Evolutionary conservation across 2,329 filamentous ascomycete genomes (phyloP).

Genomic region (Hypoxylon sp.): DNA sequence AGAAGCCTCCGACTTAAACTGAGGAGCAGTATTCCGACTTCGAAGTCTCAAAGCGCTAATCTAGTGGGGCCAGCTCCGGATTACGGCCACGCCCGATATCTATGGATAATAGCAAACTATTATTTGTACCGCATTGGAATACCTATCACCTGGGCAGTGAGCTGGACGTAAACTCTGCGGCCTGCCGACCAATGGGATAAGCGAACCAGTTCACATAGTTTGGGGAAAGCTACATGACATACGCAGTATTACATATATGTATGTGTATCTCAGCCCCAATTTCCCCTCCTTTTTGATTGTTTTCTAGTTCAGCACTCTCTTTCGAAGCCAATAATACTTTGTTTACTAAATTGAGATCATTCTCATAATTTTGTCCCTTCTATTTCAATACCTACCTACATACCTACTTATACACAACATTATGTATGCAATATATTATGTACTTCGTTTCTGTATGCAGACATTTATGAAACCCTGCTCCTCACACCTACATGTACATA

Average conservation of each 20-base stretch:
- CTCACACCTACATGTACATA: too few species aligned
- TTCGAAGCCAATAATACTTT: not conserved
- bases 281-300: conserved; percentile 6
- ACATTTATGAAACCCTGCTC: conserved; percentile 6
- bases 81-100: conserved; percentile 46
- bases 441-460: not conserved
- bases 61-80: conserved; percentile 46
- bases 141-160: too few species aligned
- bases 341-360: not conserved
- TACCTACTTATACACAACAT: too few species aligned
- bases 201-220: too few species aligned
- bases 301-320: not conserved
- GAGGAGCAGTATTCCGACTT: conserved; percentile 40
- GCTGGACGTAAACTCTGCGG: conserved; percentile 17
- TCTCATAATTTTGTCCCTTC: not conserved
- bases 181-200: conserved; percentile 29
- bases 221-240: conserved; percentile 32
- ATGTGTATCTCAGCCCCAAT: conserved; percentile 16
- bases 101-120: not conserved
- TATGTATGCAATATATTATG: not conserved
- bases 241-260: conserved; percentile 9
- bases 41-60: conserved; percentile 34
- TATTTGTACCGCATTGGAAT: conserved; percentile 6
- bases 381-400: not conserved
- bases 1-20: conserved; percentile 13